Evolutionary conservation across 2,329 filamentous ascomycete species (phyloP).

Genomic region (Apiospora phragmitis): DNA sequence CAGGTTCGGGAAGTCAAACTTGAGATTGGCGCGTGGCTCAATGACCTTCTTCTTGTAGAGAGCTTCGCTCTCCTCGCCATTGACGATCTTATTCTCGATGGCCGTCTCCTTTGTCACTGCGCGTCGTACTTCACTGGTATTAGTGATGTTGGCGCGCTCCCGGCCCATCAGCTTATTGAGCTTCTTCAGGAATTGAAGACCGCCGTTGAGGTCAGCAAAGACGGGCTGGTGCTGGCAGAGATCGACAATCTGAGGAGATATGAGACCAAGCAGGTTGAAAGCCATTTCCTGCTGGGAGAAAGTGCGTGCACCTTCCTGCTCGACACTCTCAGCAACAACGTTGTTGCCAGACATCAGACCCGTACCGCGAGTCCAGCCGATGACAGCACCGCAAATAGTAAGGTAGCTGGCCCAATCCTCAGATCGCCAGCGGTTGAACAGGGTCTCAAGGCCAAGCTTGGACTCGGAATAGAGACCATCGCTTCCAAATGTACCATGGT

Average conservation of each 20-base stretch:
- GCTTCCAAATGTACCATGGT: conserved; percentile 97
- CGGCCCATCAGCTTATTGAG: conserved; percentile 92
- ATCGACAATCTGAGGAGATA: conserved; percentile 92
- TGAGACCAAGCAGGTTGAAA: conserved; percentile 94
- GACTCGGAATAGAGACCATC: conserved; percentile 98
- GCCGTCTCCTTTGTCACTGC: conserved; percentile 95
- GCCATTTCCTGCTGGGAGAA: conserved; percentile 99
- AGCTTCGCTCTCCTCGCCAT: conserved; percentile 87
- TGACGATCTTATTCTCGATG: conserved; percentile 95
- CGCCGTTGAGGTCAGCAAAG: conserved; percentile 96
- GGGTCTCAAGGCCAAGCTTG: conserved; percentile 92
- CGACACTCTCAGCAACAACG: conserved; percentile 93
- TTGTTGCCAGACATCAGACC: conserved; percentile 98
- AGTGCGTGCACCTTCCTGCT: conserved; percentile 93
- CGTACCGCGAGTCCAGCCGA: conserved; percentile 98
- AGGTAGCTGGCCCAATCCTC: conserved; percentile 98
- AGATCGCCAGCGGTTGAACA: conserved; percentile 98
- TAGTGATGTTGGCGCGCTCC: conserved; percentile 90
- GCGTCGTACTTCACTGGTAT: conserved; percentile 89
- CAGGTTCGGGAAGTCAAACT: conserved; percentile 89
- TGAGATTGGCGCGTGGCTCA: conserved; percentile 94
- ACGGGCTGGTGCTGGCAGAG: conserved; percentile 95
- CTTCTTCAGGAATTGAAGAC: conserved; percentile 95
- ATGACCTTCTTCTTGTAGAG: conserved; percentile 94
- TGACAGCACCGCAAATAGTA: conserved; percentile 96